Percentiles rank a stretch among this genome's conserved stretches.
These are phyloP conservation scores for Lentinus polychrous DNA, from an alignment of 1,284 basidiomycete species.

Conservation along the genomic window DNA sequence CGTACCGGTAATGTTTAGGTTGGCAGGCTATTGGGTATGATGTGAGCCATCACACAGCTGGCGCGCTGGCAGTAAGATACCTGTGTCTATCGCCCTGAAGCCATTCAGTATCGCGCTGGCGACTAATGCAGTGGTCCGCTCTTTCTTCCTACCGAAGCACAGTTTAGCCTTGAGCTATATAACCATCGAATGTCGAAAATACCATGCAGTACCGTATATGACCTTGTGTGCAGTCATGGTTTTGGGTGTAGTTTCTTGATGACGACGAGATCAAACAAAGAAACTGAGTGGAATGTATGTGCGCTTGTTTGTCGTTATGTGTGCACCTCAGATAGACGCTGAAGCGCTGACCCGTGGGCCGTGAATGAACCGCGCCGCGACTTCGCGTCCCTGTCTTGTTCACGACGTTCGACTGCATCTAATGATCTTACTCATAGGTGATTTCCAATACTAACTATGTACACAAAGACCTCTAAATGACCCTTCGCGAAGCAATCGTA, in stretches of 20 bases:
- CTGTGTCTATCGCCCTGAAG: conserved; percentile 75
- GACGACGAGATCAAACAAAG: too few species aligned
- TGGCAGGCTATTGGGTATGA: conserved; percentile 55
- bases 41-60: neutral
- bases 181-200: neutral
- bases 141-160: conserved; percentile 54
- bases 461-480: too few species aligned
- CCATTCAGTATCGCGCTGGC: conserved; percentile 65
- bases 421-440: too few species aligned
- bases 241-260: neutral
- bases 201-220: conserved; percentile 70
- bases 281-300: too few species aligned
- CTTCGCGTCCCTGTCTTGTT: too few species aligned
- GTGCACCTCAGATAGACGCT: too few species aligned
- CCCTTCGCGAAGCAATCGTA: too few species aligned
- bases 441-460: too few species aligned
- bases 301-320: too few species aligned
- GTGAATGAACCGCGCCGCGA: too few species aligned
- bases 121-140: conserved; percentile 61
- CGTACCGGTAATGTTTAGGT: conserved; percentile 66
- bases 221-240: conserved; percentile 33
- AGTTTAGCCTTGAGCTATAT: neutral
- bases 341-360: too few species aligned
- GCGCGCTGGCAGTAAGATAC: conserved; percentile 28
- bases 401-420: too few species aligned